These are phyloP conservation scores for Phaseolus coccineus DNA, from an alignment of 331 rosid genomes.

Conservation along the genomic window DNA sequence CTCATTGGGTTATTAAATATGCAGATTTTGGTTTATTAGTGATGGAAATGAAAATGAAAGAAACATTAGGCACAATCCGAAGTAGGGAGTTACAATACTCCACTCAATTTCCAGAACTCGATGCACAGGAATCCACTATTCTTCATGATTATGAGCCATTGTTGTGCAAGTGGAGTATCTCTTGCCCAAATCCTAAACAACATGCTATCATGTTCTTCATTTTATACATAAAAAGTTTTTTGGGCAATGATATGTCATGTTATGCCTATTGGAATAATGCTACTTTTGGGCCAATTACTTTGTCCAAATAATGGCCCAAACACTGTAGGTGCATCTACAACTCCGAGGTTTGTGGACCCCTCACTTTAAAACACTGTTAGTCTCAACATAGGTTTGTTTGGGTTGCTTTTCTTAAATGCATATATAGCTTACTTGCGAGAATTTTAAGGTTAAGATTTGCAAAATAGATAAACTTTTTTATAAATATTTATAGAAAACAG, in stretches of 20 bases:
- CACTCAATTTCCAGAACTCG: slow-evolving; percentile 63
- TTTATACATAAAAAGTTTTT: background rate
- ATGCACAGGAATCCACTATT: slow-evolving; percentile 63
- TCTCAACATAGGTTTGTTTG: too few species aligned
- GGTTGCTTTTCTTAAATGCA: too few species aligned
- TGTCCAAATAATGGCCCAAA: background rate
- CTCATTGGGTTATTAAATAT: slow-evolving; percentile 19
- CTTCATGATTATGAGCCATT: slow-evolving; percentile 62
- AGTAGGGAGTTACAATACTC: slow-evolving; percentile 38
- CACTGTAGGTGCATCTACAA: background rate
- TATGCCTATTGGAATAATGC: background rate
- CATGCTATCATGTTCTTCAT: background rate
- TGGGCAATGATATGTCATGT: background rate
- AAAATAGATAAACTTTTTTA: too few species aligned
- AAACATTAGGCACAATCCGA: background rate
- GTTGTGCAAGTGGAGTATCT: slow-evolving; percentile 46
- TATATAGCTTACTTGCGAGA: too few species aligned
- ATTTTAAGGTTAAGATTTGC: too few species aligned
- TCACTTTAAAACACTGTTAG: too few species aligned
- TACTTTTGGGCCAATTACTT: background rate
- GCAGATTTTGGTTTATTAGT: slow-evolving; percentile 27
- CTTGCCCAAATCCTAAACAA: background rate
- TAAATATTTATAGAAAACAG: too few species aligned
- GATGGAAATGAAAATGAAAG: slow-evolving; percentile 18
- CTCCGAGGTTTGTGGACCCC: too few species aligned